These are phyloP conservation scores for Blastobotrys niveus DNA, from an alignment of 1,139 yeast species.

Conservation along the genomic window DNA sequence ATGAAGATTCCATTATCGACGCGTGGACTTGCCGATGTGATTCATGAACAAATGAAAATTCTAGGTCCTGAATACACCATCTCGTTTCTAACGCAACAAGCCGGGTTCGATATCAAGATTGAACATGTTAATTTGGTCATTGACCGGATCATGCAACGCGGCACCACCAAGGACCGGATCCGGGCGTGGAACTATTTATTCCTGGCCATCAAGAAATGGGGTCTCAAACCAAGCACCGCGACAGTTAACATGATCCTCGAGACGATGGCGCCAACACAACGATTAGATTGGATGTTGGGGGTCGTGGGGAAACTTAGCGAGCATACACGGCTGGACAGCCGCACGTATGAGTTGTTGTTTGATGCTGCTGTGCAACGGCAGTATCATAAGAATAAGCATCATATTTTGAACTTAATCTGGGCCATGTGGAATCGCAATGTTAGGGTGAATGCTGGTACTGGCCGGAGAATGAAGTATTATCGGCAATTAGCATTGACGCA, in stretches of 20 bases:
- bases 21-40: conserved; percentile 21
- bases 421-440: conserved; percentile 8
- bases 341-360: conserved; percentile 22
- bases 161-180: conserved; percentile 6
- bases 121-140: conserved; percentile 16
- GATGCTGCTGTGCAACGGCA: conserved; percentile 22
- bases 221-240: conserved; percentile 19
- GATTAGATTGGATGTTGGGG: conserved; percentile 28
- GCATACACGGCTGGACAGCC: conserved; percentile 19
- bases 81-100: conserved; percentile 17
- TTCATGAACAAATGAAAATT: conserved; percentile 22
- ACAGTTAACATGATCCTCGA: conserved; percentile 24
- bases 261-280: conserved; percentile 19
- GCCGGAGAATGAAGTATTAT: neutral
- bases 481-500: conserved; percentile 4
- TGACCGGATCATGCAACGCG: neutral
- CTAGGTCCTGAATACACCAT: conserved; percentile 24
- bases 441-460: neutral
- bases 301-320: conserved; percentile 19
- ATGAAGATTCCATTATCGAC: conserved; percentile 21
- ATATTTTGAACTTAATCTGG: conserved; percentile 19
- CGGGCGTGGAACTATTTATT: conserved; percentile 21
- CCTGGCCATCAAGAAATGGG: conserved; percentile 17
- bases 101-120: conserved; percentile 10
- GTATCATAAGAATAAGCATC: conserved; percentile 19